phyloP scores from a whole-genome alignment of 2,329 filamentous ascomycete genomes.

The Lomentospora prolificans region DNA sequence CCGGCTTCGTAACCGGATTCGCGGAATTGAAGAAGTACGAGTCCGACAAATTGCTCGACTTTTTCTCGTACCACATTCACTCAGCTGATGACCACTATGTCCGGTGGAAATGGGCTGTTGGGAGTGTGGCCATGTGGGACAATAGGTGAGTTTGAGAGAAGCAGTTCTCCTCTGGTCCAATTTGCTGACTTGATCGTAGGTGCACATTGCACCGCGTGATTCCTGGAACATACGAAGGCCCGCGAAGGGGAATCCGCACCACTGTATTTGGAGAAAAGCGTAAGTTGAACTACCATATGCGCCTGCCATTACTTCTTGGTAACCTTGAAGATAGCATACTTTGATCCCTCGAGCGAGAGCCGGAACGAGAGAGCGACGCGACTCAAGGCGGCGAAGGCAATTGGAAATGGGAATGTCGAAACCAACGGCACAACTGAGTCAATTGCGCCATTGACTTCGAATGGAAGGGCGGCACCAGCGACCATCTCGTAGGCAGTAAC shows the following conservation, averaged over 20 bases:
- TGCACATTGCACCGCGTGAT: conserved; percentile 30
- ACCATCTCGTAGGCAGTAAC: no score
- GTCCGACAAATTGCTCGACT: conserved; percentile 35
- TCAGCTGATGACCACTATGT: conserved; percentile 39
- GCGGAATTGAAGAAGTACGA: conserved; percentile 38
- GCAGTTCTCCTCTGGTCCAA: no score
- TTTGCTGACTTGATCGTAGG: conserved; percentile 13
- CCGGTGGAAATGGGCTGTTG: conserved; percentile 38
- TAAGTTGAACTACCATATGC: conserved; percentile 15
- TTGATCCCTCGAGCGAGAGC: conserved; percentile 21
- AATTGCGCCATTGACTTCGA: no score
- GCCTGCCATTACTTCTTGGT: neutral
- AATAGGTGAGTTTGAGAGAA: conserved; percentile 27
- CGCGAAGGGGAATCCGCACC: conserved; percentile 27
- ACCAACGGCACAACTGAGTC: neutral
- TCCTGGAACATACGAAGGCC: conserved; percentile 27
- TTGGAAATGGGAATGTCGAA: conserved; percentile 7
- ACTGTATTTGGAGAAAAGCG: conserved; percentile 35
- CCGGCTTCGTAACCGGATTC: conserved; percentile 36
- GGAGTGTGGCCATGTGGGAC: conserved; percentile 41
- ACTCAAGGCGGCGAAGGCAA: conserved; percentile 11
- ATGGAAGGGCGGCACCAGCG: no score
- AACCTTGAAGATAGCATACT: conserved; percentile 17
- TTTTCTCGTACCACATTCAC: conserved; percentile 35
- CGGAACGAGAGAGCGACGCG: conserved; percentile 14